Conservation (phyloP, 2,329 filamentous ascomycete species). For the Orbilia oligospora region DNA sequence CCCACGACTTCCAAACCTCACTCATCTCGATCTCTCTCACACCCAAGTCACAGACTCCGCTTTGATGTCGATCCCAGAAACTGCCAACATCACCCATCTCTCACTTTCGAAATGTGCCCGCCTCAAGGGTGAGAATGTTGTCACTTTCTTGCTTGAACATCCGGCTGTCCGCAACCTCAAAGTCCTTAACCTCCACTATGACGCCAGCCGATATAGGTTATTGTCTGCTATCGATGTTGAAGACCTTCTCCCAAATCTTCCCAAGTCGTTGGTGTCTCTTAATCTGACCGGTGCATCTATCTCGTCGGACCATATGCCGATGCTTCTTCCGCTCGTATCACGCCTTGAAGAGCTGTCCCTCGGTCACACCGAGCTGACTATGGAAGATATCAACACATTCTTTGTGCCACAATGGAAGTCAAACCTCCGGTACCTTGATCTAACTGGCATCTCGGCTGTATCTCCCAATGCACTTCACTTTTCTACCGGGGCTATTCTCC, state of each 20-base stretch:
- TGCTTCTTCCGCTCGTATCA: slow-evolving; percentile 77
- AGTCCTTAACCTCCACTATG: slow-evolving; percentile 80
- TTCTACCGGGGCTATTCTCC: slow-evolving; percentile 68
- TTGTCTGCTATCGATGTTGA: slow-evolving; percentile 77
- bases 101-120: slow-evolving; percentile 83
- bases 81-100: slow-evolving; percentile 81
- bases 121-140: slow-evolving; percentile 76
- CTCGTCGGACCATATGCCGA: slow-evolving; percentile 75
- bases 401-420: slow-evolving; percentile 70
- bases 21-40: slow-evolving; percentile 84
- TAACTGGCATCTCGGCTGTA: slow-evolving; percentile 77
- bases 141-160: slow-evolving; percentile 79
- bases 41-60: slow-evolving; percentile 82
- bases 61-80: slow-evolving; percentile 78
- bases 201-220: slow-evolving; percentile 80
- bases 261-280: slow-evolving; percentile 78
- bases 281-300: slow-evolving; percentile 83
- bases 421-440: slow-evolving; percentile 80
- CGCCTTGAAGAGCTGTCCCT: slow-evolving; percentile 83
- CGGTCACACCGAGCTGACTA: slow-evolving; percentile 76
- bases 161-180: slow-evolving; percentile 78
- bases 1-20: slow-evolving; percentile 78
- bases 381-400: slow-evolving; percentile 77
- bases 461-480: slow-evolving; percentile 74
- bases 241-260: slow-evolving; percentile 76